These are phyloP conservation scores for Ophiosphaerella korrae DNA, from an alignment of 2,329 filamentous ascomycete genomes.

Conservation along the genomic window DNA sequence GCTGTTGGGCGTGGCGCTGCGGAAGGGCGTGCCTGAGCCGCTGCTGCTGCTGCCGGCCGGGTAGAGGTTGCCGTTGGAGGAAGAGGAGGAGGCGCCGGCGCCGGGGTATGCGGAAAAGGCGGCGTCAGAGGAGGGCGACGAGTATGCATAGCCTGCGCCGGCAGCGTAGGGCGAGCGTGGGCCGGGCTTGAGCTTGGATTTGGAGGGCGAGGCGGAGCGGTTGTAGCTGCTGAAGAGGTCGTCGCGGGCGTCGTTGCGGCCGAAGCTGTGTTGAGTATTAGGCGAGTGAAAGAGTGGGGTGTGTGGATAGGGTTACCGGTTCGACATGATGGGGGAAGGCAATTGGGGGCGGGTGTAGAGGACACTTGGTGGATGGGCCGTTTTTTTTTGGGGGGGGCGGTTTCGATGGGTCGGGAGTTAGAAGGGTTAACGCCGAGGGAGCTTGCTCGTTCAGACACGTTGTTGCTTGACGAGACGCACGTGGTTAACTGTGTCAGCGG, in stretches of 20 bases:
- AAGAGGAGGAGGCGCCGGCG: not conserved
- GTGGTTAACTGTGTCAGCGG: not conserved
- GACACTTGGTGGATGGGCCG: slow-evolving; percentile 21
- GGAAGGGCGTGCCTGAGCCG: slow-evolving; percentile 22
- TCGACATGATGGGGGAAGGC: slow-evolving; percentile 26
- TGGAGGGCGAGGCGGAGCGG: slow-evolving; percentile 45
- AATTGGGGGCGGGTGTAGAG: slow-evolving; percentile 11
- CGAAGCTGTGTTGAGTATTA: slow-evolving; percentile 24
- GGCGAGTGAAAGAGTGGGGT: not conserved
- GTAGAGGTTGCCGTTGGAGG: slow-evolving; percentile 13
- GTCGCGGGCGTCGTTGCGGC: slow-evolving; percentile 35
- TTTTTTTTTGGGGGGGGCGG: slow-evolving; percentile 13
- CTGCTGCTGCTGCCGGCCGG: slow-evolving; percentile 6
- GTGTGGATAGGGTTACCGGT: slow-evolving; percentile 15
- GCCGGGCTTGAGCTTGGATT: slow-evolving; percentile 31
- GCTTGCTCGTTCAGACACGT: not conserved
- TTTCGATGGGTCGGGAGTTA: slow-evolving; percentile 16
- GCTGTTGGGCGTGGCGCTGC: slow-evolving; percentile 53
- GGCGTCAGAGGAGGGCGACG: slow-evolving; percentile 13
- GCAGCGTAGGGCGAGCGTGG: slow-evolving; percentile 23
- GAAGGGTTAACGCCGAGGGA: slow-evolving; percentile 17
- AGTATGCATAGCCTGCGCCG: slow-evolving; percentile 31
- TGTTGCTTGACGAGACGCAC: too few species aligned
- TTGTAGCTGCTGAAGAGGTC: slow-evolving; percentile 51
- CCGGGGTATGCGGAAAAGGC: slow-evolving; percentile 45